Conservation (phyloP, 2,329 filamentous ascomycete species). For the Pseudogymnoascus sp. region DNA sequence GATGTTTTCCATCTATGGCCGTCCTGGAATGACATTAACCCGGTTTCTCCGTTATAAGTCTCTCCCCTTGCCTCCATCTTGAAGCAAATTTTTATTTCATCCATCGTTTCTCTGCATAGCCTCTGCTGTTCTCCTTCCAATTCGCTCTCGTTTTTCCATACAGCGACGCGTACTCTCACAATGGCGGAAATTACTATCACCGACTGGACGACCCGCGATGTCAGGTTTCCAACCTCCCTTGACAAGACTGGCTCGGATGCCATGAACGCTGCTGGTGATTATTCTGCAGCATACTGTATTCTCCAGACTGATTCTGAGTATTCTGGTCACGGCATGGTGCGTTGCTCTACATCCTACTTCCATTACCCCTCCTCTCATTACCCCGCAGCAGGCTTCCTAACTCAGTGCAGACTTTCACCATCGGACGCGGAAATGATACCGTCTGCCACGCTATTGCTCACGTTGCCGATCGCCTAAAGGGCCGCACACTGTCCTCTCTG, state of each 20-base stretch:
- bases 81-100: neutral
- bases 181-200: slow-evolving; percentile 62
- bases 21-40: neutral
- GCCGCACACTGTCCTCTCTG: slow-evolving; percentile 65
- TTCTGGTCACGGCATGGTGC: slow-evolving; percentile 71
- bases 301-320: slow-evolving; percentile 67
- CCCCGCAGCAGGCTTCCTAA: neutral
- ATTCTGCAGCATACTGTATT: slow-evolving; percentile 91
- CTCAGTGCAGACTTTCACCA: slow-evolving; percentile 52
- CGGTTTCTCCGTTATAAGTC: slow-evolving; percentile 6
- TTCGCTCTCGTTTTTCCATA: neutral
- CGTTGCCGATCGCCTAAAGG: slow-evolving; percentile 64
- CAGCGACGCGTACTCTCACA: slow-evolving; percentile 7
- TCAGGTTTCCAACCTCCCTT: slow-evolving; percentile 81
- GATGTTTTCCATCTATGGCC: neutral
- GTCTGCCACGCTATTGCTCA: slow-evolving; percentile 75
- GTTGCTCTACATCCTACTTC: slow-evolving; percentile 6
- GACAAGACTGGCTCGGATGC: slow-evolving; percentile 95
- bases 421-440: slow-evolving; percentile 81
- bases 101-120: neutral
- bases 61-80: neutral
- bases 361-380: neutral
- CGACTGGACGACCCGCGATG: slow-evolving; percentile 62
- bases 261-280: slow-evolving; percentile 91
- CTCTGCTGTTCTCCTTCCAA: neutral